Conservation (phyloP, 768 basidiomycete species). For the Amanita polypyramis region DNA sequence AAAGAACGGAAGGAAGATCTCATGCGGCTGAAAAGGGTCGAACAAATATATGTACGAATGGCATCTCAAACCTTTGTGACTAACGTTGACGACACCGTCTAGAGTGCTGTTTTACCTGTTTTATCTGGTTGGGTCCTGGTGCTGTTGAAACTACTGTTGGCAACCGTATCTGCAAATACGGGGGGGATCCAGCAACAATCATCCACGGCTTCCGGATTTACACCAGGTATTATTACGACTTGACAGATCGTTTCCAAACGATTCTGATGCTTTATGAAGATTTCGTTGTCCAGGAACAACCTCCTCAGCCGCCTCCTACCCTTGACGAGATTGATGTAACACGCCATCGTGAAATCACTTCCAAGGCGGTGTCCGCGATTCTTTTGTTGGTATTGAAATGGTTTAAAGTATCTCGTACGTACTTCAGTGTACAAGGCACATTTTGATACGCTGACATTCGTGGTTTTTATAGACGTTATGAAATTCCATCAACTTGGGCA, state of each 20-base stretch:
- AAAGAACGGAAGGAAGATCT: slow-evolving; percentile 70
- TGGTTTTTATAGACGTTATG: slow-evolving; percentile 65
- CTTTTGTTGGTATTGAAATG: slow-evolving; percentile 85
- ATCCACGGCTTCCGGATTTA: slow-evolving; percentile 60
- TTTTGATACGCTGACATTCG: neutral
- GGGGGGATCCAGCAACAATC: slow-evolving; percentile 52
- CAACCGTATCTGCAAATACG: slow-evolving; percentile 80
- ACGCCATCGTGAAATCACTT: slow-evolving; percentile 94
- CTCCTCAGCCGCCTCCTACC: slow-evolving; percentile 56
- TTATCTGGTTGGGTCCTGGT: slow-evolving; percentile 90
- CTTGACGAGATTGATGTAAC: slow-evolving; percentile 89
- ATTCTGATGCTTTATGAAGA: neutral
- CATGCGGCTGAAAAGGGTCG: slow-evolving; percentile 80
- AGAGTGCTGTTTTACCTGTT: slow-evolving; percentile 79
- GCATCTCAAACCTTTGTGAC: neutral
- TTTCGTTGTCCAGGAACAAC: slow-evolving; percentile 47
- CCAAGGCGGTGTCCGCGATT: slow-evolving; percentile 95
- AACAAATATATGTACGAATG: slow-evolving; percentile 79
- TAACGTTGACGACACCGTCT: neutral
- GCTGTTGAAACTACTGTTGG: slow-evolving; percentile 82
- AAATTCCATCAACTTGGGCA: slow-evolving; percentile 99
- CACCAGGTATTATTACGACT: slow-evolving; percentile 31
- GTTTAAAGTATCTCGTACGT: slow-evolving; percentile 97
- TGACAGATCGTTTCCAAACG: slow-evolving; percentile 47
- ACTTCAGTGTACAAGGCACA: neutral